Conservation (phyloP, 352 stramenopile genomes). For the Elongisporangium undulatum region DNA sequence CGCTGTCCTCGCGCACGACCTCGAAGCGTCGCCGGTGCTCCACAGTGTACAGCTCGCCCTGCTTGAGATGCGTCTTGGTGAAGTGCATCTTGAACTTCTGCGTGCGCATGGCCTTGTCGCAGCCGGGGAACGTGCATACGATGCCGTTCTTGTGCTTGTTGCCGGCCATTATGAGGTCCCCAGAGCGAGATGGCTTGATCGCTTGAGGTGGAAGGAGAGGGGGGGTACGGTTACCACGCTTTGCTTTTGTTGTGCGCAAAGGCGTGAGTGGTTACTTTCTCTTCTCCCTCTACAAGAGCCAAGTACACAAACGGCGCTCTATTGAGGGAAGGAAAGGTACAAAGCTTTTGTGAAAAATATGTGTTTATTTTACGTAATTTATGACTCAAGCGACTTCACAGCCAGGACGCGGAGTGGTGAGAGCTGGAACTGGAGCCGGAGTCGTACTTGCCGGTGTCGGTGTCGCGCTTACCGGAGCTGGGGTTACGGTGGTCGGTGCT, state of each 20-base stretch:
- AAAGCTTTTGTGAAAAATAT: neutral
- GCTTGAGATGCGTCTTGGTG: conserved; percentile 64
- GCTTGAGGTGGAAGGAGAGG: neutral
- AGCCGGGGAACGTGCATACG: conserved; percentile 75
- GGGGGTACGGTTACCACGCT: conserved; percentile 11
- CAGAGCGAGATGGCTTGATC: neutral
- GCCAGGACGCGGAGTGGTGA: neutral
- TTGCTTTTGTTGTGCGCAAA: neutral
- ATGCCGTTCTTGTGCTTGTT: conserved; percentile 90
- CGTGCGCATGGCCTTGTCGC: conserved; percentile 81
- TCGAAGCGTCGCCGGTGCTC: conserved; percentile 76
- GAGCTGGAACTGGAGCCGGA: neutral
- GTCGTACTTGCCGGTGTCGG: neutral
- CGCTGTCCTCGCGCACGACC: conserved; percentile 58
- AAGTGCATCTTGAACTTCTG: conserved; percentile 89
- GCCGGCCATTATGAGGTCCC: conserved; percentile 41
- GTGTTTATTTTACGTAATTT: neutral
- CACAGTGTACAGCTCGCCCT: conserved; percentile 74
- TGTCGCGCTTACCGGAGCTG: neutral
- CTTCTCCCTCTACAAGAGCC: conserved; percentile 16
- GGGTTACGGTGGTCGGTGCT: neutral
- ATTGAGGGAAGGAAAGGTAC: neutral
- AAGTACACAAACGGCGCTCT: neutral
- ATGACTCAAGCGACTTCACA: neutral
- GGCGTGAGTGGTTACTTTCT: conserved; percentile 12